Base-by-base conservation (phyloP, 2,329 filamentous ascomycete genomes). In the Cladosporium austrohemisphaericum region DNA sequence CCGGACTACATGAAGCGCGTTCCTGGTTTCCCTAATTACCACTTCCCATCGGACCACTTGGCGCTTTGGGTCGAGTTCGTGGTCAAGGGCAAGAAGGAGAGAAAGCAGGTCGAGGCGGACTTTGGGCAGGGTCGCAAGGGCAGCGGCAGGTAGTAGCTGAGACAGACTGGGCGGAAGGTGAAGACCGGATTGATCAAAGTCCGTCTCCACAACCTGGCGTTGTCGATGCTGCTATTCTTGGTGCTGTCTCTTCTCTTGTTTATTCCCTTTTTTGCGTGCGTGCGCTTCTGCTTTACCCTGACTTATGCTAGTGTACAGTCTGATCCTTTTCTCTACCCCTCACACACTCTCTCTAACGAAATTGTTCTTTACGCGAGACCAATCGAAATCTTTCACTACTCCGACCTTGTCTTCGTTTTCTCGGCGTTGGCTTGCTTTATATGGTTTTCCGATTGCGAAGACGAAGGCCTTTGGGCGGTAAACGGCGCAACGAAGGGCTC, bases 11-110 rank as follows among this genome's bases (percentile, higher is more conserved):
- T 95, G 51, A 85, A 88, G 67, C 81, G 85, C 45, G 88, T 96
- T 20, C 90, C 91, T 3, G 90, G 90, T 0, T 95, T 95, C 71
- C 91, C 91, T 16, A 91, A 93, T 67, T 92, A 89, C 72, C 90
- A 95, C 72, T 95, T 94, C 76, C 91, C 91, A 1, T 88, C 88
- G 60, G 91, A 96, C 65, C 91, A 96, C 68, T 81, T 96, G 60
- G 88, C 91, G 64, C 82, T 95, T 64, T 84, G 91, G 76, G 85
- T 87, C 46, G 87, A 95, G 66, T 94, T 95, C 69, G 82, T 86
- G 59, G 85, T 95, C 74, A 95, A 95, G 74, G 79, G 83, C 29
- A 82, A 87, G 61, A 94, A 93, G 73, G 88, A 92, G 54, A 62
- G 65, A 14, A 68, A 68, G 54, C 54, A 54, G 31, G 55, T 63